Conservation (phyloP, 228 moss, liverwort and hornwort genomes). For the Sphagnum magellanicum region DNA sequence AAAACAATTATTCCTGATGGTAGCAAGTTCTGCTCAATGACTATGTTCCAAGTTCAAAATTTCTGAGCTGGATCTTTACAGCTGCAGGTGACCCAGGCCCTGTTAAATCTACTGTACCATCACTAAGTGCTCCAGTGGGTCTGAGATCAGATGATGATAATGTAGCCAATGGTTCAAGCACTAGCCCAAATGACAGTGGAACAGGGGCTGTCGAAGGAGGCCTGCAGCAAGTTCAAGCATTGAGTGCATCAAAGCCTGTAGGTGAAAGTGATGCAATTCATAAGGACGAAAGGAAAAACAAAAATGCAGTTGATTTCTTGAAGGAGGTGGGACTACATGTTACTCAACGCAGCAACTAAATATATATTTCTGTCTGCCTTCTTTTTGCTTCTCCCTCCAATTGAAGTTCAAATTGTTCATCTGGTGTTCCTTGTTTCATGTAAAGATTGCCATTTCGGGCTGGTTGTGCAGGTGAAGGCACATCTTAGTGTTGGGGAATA, state of each 20-base stretch:
- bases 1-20: too few species aligned
- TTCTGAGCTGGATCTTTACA: not conserved
- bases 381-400: too few species aligned
- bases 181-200: too few species aligned
- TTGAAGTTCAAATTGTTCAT: too few species aligned
- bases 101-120: not conserved
- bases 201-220: too few species aligned
- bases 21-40: too few species aligned
- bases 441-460: too few species aligned
- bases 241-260: too few species aligned
- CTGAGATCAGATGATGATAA: not conserved
- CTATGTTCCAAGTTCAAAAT: not conserved
- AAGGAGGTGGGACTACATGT: slow-evolving; percentile 47
- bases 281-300: slow-evolving; percentile 45
- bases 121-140: not conserved
- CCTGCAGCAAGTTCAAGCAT: too few species aligned
- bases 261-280: slow-evolving; percentile 9
- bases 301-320: slow-evolving; percentile 57
- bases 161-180: not conserved
- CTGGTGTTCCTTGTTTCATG: too few species aligned
- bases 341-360: too few species aligned
- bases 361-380: too few species aligned
- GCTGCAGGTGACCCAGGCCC: not conserved
- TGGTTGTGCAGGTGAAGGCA: slow-evolving; percentile 70
- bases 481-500: slow-evolving; percentile 83